Evolutionary conservation across 192 early-diverging fungal species (phyloP).

Genomic region (Coemansia sp.): DNA sequence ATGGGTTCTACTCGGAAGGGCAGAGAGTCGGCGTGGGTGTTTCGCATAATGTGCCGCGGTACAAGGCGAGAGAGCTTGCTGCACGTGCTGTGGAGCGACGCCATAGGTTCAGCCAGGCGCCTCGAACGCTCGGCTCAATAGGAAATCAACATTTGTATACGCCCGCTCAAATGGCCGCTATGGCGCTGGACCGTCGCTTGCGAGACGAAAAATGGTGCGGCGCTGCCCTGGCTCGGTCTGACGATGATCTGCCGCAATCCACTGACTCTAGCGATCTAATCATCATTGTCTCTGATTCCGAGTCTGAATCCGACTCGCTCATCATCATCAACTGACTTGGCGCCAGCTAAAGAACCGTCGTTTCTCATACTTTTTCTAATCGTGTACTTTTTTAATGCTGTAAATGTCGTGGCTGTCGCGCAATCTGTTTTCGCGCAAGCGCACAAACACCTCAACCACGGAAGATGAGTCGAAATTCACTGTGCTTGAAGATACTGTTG

Average conservation of each 20-base stretch:
- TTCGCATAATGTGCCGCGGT: slow-evolving; percentile 25
- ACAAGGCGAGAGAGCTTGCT: slow-evolving; percentile 16
- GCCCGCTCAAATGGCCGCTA: slow-evolving; percentile 44
- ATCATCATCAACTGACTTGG: not conserved
- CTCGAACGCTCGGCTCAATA: slow-evolving; percentile 7
- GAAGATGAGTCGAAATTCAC: slow-evolving; percentile 8
- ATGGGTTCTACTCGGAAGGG: slow-evolving; percentile 38
- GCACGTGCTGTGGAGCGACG: slow-evolving; percentile 20
- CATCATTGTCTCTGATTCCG: slow-evolving; percentile 30
- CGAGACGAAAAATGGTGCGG: slow-evolving; percentile 46
- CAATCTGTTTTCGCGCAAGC: slow-evolving; percentile 9
- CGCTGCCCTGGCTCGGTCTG: slow-evolving; percentile 5
- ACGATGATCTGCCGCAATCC: slow-evolving; percentile 4
- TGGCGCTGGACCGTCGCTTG: slow-evolving; percentile 33
- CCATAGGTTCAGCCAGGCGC: slow-evolving; percentile 12
- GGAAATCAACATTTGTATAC: not conserved
- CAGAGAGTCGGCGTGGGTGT: slow-evolving; percentile 18
- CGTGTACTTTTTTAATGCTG: not conserved
- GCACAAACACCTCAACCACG: slow-evolving; percentile 9
- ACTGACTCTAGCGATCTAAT: not conserved
- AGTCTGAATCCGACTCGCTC: slow-evolving; percentile 12
- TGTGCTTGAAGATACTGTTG: not conserved
- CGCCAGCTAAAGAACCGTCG: not conserved
- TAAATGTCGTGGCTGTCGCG: slow-evolving; percentile 8
- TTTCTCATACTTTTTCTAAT: not conserved